These are phyloP conservation scores for Volvox africanus DNA, from an alignment of 139 green algal genomes.

Conservation along the genomic window DNA sequence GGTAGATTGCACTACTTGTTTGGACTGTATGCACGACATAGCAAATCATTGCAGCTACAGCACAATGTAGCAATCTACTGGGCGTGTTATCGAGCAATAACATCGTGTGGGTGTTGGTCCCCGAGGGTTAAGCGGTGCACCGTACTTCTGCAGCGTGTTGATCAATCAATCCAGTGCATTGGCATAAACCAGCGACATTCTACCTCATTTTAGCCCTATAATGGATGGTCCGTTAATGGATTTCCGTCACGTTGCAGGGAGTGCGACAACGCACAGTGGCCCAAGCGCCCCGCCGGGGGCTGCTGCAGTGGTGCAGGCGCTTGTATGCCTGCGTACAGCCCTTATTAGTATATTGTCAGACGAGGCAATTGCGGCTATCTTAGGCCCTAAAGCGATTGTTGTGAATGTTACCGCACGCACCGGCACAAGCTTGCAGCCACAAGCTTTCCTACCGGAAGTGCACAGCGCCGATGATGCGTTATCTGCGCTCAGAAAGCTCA, in stretches of 20 bases:
- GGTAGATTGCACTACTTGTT: too few relatives aligned
- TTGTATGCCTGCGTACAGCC: not conserved
- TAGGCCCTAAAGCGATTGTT: not conserved
- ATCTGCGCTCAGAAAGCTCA: not conserved
- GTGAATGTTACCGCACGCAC: too few relatives aligned
- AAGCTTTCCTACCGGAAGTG: not conserved
- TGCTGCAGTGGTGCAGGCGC: slow-evolving; percentile 4
- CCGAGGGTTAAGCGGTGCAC: too few relatives aligned
- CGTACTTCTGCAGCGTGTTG: too few relatives aligned
- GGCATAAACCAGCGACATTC: not conserved
- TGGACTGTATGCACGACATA: too few relatives aligned
- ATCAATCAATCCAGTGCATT: too few relatives aligned
- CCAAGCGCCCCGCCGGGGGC: slow-evolving; percentile 29
- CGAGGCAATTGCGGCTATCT: not conserved
- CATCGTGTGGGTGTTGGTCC: too few relatives aligned
- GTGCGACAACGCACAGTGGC: not conserved
- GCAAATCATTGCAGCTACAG: too few relatives aligned
- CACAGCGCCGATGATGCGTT: not conserved
- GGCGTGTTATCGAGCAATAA: too few relatives aligned
- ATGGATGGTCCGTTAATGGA: too few relatives aligned
- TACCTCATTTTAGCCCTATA: not conserved
- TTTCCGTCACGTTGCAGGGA: not conserved
- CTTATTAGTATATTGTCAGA: not conserved
- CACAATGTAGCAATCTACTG: too few relatives aligned
- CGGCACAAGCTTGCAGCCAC: not conserved